Evolutionary conservation across 2,329 filamentous ascomycete genomes (phyloP).

Genomic region (Penicillium sp.): DNA sequence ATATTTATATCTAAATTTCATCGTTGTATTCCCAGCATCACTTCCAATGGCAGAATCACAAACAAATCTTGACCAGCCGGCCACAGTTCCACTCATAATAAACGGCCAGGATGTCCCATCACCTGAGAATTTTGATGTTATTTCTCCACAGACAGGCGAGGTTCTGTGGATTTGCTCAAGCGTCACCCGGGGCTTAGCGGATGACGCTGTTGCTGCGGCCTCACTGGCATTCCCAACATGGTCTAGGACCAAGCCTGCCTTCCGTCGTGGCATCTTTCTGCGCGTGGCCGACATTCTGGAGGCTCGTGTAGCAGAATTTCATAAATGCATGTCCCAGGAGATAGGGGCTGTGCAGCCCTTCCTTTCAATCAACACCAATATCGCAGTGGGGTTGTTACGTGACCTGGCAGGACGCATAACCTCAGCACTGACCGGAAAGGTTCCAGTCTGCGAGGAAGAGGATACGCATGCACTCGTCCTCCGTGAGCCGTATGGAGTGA

Average conservation of each 20-base stretch:
- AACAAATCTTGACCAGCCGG: not conserved
- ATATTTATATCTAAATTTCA: too few species aligned
- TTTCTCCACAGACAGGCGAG: not conserved
- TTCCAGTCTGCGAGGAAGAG: not conserved
- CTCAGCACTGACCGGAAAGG: not conserved
- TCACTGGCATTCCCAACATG: constrained; percentile 62
- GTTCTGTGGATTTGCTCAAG: not conserved
- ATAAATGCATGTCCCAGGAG: not conserved
- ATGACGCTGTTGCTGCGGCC: constrained; percentile 55
- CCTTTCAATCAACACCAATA: not conserved
- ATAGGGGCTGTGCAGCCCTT: not conserved
- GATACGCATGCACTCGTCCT: not conserved
- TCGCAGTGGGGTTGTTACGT: not conserved
- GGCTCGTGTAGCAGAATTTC: constrained; percentile 27
- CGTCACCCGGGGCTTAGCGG: constrained; percentile 32
- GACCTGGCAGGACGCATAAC: not conserved
- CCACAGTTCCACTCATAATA: not conserved
- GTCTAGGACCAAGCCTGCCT: constrained; percentile 57
- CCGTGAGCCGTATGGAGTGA: not conserved
- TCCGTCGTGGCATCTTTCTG: constrained; percentile 68
- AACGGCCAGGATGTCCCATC: not conserved
- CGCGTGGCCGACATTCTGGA: constrained; percentile 64
- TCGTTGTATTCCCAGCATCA: too few species aligned
- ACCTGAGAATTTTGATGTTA: not conserved
- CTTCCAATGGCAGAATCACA: not conserved